A percentile compares a stretch with the other conserved stretches of the same genome.
Evolutionary conservation across 2,329 filamentous ascomycete species (phyloP).

Genomic region (Venturia asperata): DNA sequence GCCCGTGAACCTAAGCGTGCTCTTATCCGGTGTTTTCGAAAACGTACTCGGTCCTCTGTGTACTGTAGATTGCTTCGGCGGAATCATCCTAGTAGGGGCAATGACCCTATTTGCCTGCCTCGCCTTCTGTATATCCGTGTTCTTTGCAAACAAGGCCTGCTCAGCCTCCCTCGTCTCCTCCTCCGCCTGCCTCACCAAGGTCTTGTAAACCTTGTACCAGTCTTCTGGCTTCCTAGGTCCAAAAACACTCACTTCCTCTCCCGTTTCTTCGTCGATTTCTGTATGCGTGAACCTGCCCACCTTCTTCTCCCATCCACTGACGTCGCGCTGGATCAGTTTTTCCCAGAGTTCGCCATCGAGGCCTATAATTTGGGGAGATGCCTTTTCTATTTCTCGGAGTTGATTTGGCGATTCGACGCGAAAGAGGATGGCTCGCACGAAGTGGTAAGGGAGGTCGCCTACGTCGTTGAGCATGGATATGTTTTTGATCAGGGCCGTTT

Average conservation of each 20-base stretch:
- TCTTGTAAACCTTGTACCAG: conserved; percentile 16
- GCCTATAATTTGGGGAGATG: conserved; percentile 8
- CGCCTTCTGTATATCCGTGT: conserved; percentile 10
- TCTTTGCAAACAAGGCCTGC: conserved; percentile 10
- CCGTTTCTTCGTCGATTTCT: neutral
- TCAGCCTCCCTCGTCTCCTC: conserved; percentile 15
- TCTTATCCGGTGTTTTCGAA: conserved; percentile 13
- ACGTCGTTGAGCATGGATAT: conserved; percentile 14
- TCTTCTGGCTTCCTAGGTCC: conserved; percentile 13
- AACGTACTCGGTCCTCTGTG: conserved; percentile 15
- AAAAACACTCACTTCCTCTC: neutral
- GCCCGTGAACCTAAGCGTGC: conserved; percentile 15
- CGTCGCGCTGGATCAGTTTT: conserved; percentile 19
- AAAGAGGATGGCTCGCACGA: conserved; percentile 14
- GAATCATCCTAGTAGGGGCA: conserved; percentile 15
- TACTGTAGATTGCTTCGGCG: neutral
- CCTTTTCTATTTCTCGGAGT: conserved; percentile 15
- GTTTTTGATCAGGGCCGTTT: conserved; percentile 15
- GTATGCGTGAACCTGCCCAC: conserved; percentile 1
- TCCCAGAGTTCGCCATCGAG: conserved; percentile 17
- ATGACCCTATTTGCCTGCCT: conserved; percentile 1
- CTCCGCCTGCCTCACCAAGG: conserved; percentile 15
- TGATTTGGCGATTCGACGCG: conserved; percentile 16
- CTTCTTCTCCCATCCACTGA: conserved; percentile 17
- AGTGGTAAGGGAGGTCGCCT: conserved; percentile 6